Evolutionary conservation across 345 rosid genomes (phyloP), one percentile per base, ranked within the genome.

Genomic region (Salix dunnii): DNA sequence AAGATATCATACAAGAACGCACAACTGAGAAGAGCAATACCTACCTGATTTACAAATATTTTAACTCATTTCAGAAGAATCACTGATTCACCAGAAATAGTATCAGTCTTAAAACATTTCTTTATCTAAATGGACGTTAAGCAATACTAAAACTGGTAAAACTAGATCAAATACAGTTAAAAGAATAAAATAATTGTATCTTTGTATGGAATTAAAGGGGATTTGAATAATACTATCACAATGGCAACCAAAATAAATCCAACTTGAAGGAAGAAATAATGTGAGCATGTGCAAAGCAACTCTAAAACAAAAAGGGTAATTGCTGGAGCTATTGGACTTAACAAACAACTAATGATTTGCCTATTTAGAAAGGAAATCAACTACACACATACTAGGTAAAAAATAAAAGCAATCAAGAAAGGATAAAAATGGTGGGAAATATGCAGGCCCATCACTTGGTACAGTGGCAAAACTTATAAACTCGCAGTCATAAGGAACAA

Each of bases 1-100:
- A 96, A 96, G 83, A 94, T 96, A 84, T 94, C 98, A 58, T 96
- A 94, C 80, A 94, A 82, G 89, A 96, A 96, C 66, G 98, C 97
- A 79, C 98, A 94, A 72, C 99, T 83, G 78, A 96, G 96, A 78
- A 96, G 97, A 78, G 94, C 97, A 46, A 97, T 94, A 70, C 98
- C 98, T 16, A 96, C 99, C 97, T 96, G 91, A 83, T 78, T 49
- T 49, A 72, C 21, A 78, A 78, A 36, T 68, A 70, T 25, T 2
- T 74, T 25, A 58, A 72, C 60, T 70, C 36, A 74, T 68, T 51
- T 74, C 42, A 81, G 71, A 66, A 28, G 36, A 76, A 61, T 14
- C 61, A 53, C 13, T 3, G 2, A 21, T 25, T 53, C 23, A 8
- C 61, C 27, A 53, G 25, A 53, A 21, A 53, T 53, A 53, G n/a